These are phyloP conservation scores for Ceratocystis huliohia DNA, from an alignment of 2,329 filamentous ascomycete species.

Conservation along the genomic window DNA sequence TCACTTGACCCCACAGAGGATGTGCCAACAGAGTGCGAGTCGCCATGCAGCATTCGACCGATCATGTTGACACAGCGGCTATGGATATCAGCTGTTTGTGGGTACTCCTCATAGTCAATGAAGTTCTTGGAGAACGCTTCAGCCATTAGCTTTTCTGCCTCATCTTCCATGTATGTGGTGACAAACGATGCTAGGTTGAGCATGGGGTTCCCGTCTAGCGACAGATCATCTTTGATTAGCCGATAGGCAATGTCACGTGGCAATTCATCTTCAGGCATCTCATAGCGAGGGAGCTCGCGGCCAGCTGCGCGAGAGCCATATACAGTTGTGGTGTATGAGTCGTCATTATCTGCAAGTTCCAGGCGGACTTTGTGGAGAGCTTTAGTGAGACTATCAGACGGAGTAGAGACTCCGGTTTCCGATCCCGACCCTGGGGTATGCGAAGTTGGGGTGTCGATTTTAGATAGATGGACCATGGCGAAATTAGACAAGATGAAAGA, in stretches of 20 bases:
- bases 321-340: constrained; percentile 61
- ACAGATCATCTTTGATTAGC: constrained; percentile 92
- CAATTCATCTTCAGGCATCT: constrained; percentile 88
- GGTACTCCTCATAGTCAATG: constrained; percentile 78
- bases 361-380: constrained; percentile 34
- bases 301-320: constrained; percentile 79
- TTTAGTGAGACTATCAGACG: constrained; percentile 26
- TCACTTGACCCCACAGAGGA: constrained; percentile 84
- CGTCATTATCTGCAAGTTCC: constrained; percentile 38
- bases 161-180: constrained; percentile 95
- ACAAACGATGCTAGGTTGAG: constrained; percentile 83
- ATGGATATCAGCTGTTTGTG: constrained; percentile 71
- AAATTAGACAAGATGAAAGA: background rate
- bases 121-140: constrained; percentile 93
- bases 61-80: constrained; percentile 91
- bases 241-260: constrained; percentile 85
- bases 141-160: constrained; percentile 89
- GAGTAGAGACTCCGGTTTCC: constrained; percentile 13
- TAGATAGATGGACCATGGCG: constrained; percentile 42
- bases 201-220: constrained; percentile 81
- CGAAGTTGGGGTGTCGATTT: constrained; percentile 20
- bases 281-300: constrained; percentile 63
- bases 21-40: constrained; percentile 61
- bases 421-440: constrained; percentile 22
- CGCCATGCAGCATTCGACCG: constrained; percentile 70